Evolutionary conservation across 768 basidiomycete species (phyloP).

Genomic region (Termitomyces sp.): DNA sequence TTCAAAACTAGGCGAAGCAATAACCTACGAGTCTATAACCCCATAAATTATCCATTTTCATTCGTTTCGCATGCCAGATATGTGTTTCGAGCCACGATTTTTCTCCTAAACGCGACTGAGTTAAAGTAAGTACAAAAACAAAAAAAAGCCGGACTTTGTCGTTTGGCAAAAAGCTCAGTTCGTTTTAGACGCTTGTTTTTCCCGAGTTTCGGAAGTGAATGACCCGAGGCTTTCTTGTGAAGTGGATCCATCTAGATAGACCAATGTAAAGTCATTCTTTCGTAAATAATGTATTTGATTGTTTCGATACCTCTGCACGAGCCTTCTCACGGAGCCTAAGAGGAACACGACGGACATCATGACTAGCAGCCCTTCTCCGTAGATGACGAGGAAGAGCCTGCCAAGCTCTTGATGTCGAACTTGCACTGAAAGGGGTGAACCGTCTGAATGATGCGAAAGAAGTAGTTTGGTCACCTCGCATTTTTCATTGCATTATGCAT

Average conservation of each 20-base stretch:
- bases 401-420: constrained; percentile 81
- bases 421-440: constrained; percentile 40
- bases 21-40: constrained; percentile 75
- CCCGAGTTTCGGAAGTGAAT: constrained; percentile 59
- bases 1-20: background rate
- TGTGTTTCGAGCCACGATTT: constrained; percentile 97
- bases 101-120: constrained; percentile 44
- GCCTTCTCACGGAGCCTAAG: constrained; percentile 80
- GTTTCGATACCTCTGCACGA: constrained; percentile 61
- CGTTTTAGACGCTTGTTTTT: constrained; percentile 55
- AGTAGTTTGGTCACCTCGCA: constrained; percentile 51
- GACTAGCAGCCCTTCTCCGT: constrained; percentile 89
- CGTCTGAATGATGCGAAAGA: background rate
- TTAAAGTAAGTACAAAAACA: background rate
- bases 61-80: constrained; percentile 95
- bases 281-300: background rate
- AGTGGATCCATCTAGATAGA: constrained; percentile 44
- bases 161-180: constrained; percentile 58
- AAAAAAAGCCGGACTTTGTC: constrained; percentile 59
- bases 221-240: constrained; percentile 34
- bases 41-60: constrained; percentile 93
- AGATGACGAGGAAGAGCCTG: constrained; percentile 92
- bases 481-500: constrained; percentile 87
- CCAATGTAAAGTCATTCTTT: background rate
- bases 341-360: constrained; percentile 90